A percentile compares a stretch with the other conserved stretches of the same genome.
Conservation (phyloP, 495 filamentous ascomycete species). For the Aspergillus affinis region DNA sequence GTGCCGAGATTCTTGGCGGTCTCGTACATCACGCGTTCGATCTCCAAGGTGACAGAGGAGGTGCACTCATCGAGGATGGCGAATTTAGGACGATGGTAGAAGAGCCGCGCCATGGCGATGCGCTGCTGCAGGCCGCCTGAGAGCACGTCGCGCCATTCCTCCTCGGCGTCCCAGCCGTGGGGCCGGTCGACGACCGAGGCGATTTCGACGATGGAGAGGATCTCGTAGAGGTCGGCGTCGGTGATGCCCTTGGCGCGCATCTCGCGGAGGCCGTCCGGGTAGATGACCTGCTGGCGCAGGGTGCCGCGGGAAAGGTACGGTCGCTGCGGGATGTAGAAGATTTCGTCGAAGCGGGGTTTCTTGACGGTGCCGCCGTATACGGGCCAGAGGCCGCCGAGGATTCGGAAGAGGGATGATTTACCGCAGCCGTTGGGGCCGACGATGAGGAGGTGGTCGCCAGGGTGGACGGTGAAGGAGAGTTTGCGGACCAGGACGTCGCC, state of each 20-base stretch:
- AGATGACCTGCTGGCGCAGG: slow-evolving; percentile 93
- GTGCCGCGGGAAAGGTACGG: slow-evolving; percentile 89
- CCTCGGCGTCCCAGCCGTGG: slow-evolving; percentile 88
- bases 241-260: slow-evolving; percentile 84
- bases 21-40: slow-evolving; percentile 95
- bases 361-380: slow-evolving; percentile 92
- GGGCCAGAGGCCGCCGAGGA: slow-evolving; percentile 96
- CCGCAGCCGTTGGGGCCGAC: slow-evolving; percentile 97
- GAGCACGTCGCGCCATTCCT: slow-evolving; percentile 92
- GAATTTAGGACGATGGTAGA: slow-evolving; percentile 87
- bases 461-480: slow-evolving; percentile 81
- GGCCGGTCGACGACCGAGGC: slow-evolving; percentile 79
- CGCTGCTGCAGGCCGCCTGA: slow-evolving; percentile 91
- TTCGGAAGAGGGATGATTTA: slow-evolving; percentile 93
- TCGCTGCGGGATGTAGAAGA: slow-evolving; percentile 97
- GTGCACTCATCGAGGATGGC: slow-evolving; percentile 98
- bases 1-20: slow-evolving; percentile 87
- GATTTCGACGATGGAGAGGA: slow-evolving; percentile 78
- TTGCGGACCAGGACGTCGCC: slow-evolving; percentile 84
- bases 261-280: slow-evolving; percentile 83
- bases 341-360: slow-evolving; percentile 84
- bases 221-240: slow-evolving; percentile 73
- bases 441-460: slow-evolving; percentile 88
- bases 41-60: slow-evolving; percentile 85
- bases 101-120: slow-evolving; percentile 95